phyloP scores from a whole-genome alignment of 164 flowering plant species.

The Vitis cinerea region DNA sequence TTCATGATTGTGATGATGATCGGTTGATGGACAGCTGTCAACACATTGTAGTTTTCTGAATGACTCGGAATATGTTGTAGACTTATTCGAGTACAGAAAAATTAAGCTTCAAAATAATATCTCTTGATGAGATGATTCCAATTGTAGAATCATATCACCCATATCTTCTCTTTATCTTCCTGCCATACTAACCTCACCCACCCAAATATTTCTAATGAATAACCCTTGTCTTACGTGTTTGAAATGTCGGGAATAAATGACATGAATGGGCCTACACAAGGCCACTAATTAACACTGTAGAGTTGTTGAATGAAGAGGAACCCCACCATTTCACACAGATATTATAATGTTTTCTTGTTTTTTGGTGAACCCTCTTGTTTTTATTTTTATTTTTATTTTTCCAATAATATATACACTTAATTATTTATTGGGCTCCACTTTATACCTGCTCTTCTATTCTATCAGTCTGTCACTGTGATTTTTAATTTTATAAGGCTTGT shows the following conservation, averaged over 20 bases:
- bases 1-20: no score
- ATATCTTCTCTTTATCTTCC: background rate
- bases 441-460: background rate
- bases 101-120: no score
- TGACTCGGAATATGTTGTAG: no score
- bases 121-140: background rate
- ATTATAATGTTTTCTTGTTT: background rate
- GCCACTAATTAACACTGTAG: background rate
- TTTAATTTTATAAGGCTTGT: no score
- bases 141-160: background rate
- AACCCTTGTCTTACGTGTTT: slow-evolving; percentile 9
- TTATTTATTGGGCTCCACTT: background rate
- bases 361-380: slow-evolving; percentile 11
- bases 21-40: no score
- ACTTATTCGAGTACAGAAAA: no score
- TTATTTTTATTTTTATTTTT: slow-evolving; percentile 3
- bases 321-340: slow-evolving; percentile 1
- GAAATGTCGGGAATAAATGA: slow-evolving; percentile 23
- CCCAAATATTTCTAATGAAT: slow-evolving; percentile 1
- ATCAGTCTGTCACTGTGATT: background rate
- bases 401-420: no score
- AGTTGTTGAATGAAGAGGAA: slow-evolving; percentile 8
- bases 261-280: slow-evolving; percentile 16
- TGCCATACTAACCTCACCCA: background rate
- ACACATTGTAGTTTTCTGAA: no score